Conservation (phyloP, 345 rosid species). For the Linum trigynum region DNA sequence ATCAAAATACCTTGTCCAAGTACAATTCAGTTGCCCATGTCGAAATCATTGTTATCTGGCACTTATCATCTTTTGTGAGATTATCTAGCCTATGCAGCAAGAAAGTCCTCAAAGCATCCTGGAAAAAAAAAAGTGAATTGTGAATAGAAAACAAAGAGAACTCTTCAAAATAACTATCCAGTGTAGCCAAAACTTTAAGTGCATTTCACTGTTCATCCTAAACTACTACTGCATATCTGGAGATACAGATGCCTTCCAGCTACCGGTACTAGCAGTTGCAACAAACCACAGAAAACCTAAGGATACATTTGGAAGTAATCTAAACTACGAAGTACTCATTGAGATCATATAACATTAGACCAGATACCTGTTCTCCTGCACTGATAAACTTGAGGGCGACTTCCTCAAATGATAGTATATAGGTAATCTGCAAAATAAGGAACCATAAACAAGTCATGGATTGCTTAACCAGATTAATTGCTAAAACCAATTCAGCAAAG, state of each 20-base stretch:
- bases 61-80: constrained; percentile 83
- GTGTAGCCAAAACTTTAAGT: neutral
- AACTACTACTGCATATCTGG: neutral
- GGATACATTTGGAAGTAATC: neutral
- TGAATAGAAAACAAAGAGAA: neutral
- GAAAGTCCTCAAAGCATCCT: constrained; percentile 98
- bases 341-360: constrained; percentile 1
- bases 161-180: neutral
- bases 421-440: constrained; percentile 59
- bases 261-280: neutral
- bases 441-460: neutral
- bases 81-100: constrained; percentile 89
- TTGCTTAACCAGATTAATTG: neutral
- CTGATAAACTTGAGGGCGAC: constrained; percentile 85
- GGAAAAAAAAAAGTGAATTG: constrained; percentile 23
- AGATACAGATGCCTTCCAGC: neutral
- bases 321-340: neutral
- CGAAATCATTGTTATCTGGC: constrained; percentile 97
- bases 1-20: constrained; percentile 77
- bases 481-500: neutral
- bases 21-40: constrained; percentile 98
- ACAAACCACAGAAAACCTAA: neutral
- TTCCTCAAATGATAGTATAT: constrained; percentile 88
- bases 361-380: constrained; percentile 64
- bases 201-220: neutral